Conservation (phyloP, 805 yeast genomes). For the Groenewaldozyma salmanticensis region DNA sequence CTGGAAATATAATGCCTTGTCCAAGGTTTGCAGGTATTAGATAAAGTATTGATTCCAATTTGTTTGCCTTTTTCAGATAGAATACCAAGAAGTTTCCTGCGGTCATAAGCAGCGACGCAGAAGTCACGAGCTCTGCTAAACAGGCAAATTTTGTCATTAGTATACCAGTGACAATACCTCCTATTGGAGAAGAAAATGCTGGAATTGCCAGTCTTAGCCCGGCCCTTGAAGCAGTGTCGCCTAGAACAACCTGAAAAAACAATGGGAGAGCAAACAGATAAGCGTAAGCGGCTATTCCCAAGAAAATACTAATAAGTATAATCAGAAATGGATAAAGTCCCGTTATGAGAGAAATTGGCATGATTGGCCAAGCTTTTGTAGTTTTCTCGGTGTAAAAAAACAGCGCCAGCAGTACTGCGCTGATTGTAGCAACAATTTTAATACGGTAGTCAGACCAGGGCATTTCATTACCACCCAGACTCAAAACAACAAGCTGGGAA, state of each 20-base stretch:
- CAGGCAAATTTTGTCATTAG: slow-evolving; percentile 5
- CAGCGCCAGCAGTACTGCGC: slow-evolving; percentile 3
- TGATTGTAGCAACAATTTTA: slow-evolving; percentile 2
- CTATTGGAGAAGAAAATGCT: slow-evolving; percentile 8
- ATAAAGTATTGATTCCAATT: neutral
- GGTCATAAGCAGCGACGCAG: slow-evolving; percentile 3
- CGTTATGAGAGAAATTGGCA: slow-evolving; percentile 7
- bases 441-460: slow-evolving; percentile 7
- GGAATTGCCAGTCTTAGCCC: slow-evolving; percentile 9
- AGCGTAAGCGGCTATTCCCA: slow-evolving; percentile 9
- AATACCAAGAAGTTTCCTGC: slow-evolving; percentile 6
- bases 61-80: neutral
- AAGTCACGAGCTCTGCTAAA: slow-evolving; percentile 5
- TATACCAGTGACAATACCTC: slow-evolving; percentile 9
- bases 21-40: slow-evolving; percentile 8
- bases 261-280: slow-evolving; percentile 9
- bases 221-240: slow-evolving; percentile 9
- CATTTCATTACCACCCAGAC: slow-evolving; percentile 8
- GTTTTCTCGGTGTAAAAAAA: slow-evolving; percentile 5
- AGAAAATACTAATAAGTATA: slow-evolving; percentile 4
- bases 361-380: slow-evolving; percentile 6
- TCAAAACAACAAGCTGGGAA: slow-evolving; percentile 5
- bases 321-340: slow-evolving; percentile 1
- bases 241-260: slow-evolving; percentile 11
- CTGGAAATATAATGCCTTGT: slow-evolving; percentile 11